Conservation (phyloP, 345 rosid genomes). For the Tarenaya hassleriana region DNA sequence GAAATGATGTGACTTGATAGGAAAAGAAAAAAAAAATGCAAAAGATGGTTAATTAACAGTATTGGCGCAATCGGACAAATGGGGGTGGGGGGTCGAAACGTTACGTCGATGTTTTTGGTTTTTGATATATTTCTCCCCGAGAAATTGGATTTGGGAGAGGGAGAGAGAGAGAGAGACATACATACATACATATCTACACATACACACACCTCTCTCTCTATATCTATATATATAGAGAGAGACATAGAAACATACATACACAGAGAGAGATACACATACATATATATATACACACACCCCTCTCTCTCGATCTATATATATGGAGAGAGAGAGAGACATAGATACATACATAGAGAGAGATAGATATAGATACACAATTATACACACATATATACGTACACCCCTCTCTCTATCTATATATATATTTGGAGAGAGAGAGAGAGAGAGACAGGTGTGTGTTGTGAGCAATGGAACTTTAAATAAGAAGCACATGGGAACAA, state of each 20-base stretch:
- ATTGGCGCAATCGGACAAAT: conserved; percentile 26
- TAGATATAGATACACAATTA: too few relatives aligned
- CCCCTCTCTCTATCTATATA: too few relatives aligned
- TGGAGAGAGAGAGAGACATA: too few relatives aligned
- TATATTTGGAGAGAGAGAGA: conserved; percentile 4
- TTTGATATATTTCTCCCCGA: conserved; percentile 27
- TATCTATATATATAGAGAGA: too few relatives aligned
- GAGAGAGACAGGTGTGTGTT: conserved; percentile 25
- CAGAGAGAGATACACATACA: too few relatives aligned
- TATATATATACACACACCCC: too few relatives aligned
- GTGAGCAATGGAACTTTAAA: conserved; percentile 68
- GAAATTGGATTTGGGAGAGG: conserved; percentile 31
- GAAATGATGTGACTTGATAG: conserved; percentile 13
- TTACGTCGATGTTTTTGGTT: conserved; percentile 27
- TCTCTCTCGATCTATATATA: too few relatives aligned
- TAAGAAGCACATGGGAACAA: conserved; percentile 81
- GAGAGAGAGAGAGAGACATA: conserved; percentile 17
- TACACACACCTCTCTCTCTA: too few relatives aligned
- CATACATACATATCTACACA: too few relatives aligned
- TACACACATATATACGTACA: too few relatives aligned
- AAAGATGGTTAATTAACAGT: conserved; percentile 1
- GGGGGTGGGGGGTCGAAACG: conserved; percentile 18
- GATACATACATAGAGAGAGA: too few relatives aligned
- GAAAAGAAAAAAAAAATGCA: conserved; percentile 4
- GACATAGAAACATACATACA: too few relatives aligned